Evolutionary conservation across 495 filamentous ascomycete species (phyloP), one percentile per base, ranked within the genome.

Genomic region (Platismatia glauca): DNA sequence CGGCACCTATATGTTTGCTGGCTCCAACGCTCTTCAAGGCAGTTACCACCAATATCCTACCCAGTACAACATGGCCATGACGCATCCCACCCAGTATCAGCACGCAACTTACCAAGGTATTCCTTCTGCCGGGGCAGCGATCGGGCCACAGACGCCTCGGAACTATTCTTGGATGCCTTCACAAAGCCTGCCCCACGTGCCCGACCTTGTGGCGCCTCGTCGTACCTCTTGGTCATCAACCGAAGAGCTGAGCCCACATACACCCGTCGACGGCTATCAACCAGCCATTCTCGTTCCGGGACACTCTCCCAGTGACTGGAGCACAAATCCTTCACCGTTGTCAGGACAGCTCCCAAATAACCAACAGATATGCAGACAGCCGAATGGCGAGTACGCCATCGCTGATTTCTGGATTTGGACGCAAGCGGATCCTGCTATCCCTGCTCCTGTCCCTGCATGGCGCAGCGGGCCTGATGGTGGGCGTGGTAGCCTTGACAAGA

Each of bases 361-460:
- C 6, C 74, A 76, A 37, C 73, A 78, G 43, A 65, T 73, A 34
- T 68, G 73, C 38, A 87, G 87, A 73, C 71, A 76, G 55, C 68
- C 74, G 48, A 70, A 72, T 29, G 78, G 79, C 61, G 82, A 81
- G 59, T 79, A 82, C 55, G 75, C 86, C 57, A 76, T 87, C 35
- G 78, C 84, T 61, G 82, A 89, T 35, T 77, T 96, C 35, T 81
- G 93, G 65, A 78, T 79, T 27, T 76, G 95, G 59, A 81, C 92
- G 11, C 78, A 85, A 63, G 81, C 87, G 66, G 84, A 89, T 11
- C 93, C 95, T 27, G 72, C 84, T 3, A 95, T 97, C 66, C 94
- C 94, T n/a, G 77, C 80, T 38, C 91, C 95, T 27, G 89, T 98
- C 57, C 91, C 91, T 29, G 90, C 91, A 18, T 83, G 89, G 67